Evolutionary conservation across 2,329 filamentous ascomycete genomes (phyloP), one percentile per base, ranked within the genome.

Genomic region (Malbranchea zuffiana): DNA sequence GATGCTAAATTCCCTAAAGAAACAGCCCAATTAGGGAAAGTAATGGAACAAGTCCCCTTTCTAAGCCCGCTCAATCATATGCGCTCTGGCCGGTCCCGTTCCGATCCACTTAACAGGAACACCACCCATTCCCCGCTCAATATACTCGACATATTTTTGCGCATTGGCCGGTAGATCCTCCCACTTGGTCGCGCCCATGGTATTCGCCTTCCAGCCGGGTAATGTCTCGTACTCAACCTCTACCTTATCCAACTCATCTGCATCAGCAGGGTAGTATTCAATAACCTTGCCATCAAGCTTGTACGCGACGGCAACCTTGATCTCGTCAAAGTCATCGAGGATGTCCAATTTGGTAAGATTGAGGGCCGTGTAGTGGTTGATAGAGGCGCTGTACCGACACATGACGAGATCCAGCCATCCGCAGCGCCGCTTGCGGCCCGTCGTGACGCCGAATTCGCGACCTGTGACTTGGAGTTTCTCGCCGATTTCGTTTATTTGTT

Each of bases 351-450:
- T 78, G 40, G 74, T 78, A 39, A 78, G 61, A 60, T 79, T 78
- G 49, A 78, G 61, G 8, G 62, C 57, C 11, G 66, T 68, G 54
- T 68, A 69, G 54, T 66, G 62, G 56, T 68, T 69, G 46, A 69
- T 59, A 8, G 69, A 59, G 19, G 72, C 70, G 52, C 71, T 75
- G 64, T 75, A 75, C 50, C 74, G 72, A 47, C 74, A 63, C 11
- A 78, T 63, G n/a, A 78, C 74, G 26, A 78, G 63, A 52, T 79
- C 75, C 46, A 78, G 66, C 74, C 74, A 78, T 35, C 75, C 75
- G 47, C 75, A 78, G 43, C 75, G 71, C 24, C 75, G 68, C 48
- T 67, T 70, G 32, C 75, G 69, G 35, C 75, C 75, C 4, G 75
- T 78, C 2, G 69, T 74, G 28, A 73, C 69, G 42, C 75, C 61